These are phyloP conservation scores for Rhizoclosmatium globosum DNA, from an alignment of 192 early-diverging fungal genomes.

Conservation along the genomic window DNA sequence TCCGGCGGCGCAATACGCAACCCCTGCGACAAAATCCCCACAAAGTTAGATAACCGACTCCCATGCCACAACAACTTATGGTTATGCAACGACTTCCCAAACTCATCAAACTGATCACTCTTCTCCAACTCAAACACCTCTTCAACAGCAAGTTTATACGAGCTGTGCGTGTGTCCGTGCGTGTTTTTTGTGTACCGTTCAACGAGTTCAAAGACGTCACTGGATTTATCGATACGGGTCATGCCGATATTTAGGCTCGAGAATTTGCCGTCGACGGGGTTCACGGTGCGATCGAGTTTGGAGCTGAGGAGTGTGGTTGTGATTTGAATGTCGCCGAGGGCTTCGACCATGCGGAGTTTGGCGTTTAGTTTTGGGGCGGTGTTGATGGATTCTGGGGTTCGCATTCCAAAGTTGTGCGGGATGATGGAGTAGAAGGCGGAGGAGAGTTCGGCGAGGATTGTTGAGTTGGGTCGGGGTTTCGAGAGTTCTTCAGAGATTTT, in stretches of 20 bases:
- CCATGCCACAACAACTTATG: slow-evolving; percentile 85
- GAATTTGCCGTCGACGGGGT: slow-evolving; percentile 71
- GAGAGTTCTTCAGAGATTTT: slow-evolving; percentile 58
- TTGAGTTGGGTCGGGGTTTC: neutral
- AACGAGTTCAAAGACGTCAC: slow-evolving; percentile 65
- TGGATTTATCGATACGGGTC: slow-evolving; percentile 58
- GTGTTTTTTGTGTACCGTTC: slow-evolving; percentile 69
- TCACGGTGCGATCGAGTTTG: slow-evolving; percentile 48
- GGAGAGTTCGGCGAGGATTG: neutral
- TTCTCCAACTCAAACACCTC: slow-evolving; percentile 67
- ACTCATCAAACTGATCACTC: slow-evolving; percentile 51
- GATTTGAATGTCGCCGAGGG: slow-evolving; percentile 74
- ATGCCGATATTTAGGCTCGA: slow-evolving; percentile 63
- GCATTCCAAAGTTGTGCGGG: slow-evolving; percentile 68
- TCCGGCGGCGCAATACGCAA: slow-evolving; percentile 74
- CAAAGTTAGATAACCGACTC: slow-evolving; percentile 74
- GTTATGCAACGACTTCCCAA: slow-evolving; percentile 58
- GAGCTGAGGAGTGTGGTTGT: slow-evolving; percentile 64
- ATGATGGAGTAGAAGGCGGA: slow-evolving; percentile 69
- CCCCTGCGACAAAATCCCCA: slow-evolving; percentile 75
- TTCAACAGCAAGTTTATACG: slow-evolving; percentile 49
- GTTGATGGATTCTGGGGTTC: slow-evolving; percentile 61
- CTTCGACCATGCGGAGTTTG: slow-evolving; percentile 73
- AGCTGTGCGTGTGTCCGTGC: slow-evolving; percentile 67
- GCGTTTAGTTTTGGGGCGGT: slow-evolving; percentile 54